Evolutionary conservation across 768 basidiomycete species (phyloP).

Genomic region (Chiua virens): DNA sequence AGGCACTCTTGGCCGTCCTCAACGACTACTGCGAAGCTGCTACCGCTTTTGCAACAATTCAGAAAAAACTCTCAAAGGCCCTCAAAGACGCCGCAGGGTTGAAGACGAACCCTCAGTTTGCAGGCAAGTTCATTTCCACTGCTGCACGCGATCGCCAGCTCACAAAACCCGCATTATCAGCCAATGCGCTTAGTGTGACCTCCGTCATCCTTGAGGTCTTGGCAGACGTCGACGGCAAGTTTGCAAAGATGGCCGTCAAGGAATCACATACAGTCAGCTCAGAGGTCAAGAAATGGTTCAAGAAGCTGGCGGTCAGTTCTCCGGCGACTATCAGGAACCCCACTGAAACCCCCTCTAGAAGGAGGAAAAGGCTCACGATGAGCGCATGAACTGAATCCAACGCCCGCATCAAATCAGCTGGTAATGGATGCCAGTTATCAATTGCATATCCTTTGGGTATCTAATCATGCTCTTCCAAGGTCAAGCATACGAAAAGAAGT

Average conservation of each 20-base stretch:
- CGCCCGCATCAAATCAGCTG: slow-evolving; percentile 74
- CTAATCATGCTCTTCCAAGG: slow-evolving; percentile 39
- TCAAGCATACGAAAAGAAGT: slow-evolving; percentile 74
- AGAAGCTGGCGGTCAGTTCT: slow-evolving; percentile 67
- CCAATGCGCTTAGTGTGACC: slow-evolving; percentile 63
- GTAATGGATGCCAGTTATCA: slow-evolving; percentile 30
- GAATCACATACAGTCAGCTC: slow-evolving; percentile 63
- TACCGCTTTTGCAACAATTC: slow-evolving; percentile 55
- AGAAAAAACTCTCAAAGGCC: slow-evolving; percentile 76
- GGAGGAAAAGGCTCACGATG: slow-evolving; percentile 79
- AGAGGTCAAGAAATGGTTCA: slow-evolving; percentile 86
- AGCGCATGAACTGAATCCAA: slow-evolving; percentile 65
- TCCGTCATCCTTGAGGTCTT: slow-evolving; percentile 68
- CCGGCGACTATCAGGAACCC: neutral
- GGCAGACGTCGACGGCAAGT: slow-evolving; percentile 71
- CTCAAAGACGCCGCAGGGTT: slow-evolving; percentile 61
- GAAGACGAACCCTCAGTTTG: slow-evolving; percentile 60
- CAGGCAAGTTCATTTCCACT: slow-evolving; percentile 46
- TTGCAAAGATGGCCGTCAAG: slow-evolving; percentile 71
- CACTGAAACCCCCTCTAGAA: slow-evolving; percentile 46
- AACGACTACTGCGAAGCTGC: slow-evolving; percentile 78
- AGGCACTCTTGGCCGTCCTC: slow-evolving; percentile 61
- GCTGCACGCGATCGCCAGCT: neutral
- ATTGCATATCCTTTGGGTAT: neutral
- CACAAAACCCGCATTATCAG: slow-evolving; percentile 35